Evolutionary conservation across 2,329 filamentous ascomycete genomes (phyloP), one percentile per base, ranked within the genome.

Genomic region (Stachybotrys elegans): DNA sequence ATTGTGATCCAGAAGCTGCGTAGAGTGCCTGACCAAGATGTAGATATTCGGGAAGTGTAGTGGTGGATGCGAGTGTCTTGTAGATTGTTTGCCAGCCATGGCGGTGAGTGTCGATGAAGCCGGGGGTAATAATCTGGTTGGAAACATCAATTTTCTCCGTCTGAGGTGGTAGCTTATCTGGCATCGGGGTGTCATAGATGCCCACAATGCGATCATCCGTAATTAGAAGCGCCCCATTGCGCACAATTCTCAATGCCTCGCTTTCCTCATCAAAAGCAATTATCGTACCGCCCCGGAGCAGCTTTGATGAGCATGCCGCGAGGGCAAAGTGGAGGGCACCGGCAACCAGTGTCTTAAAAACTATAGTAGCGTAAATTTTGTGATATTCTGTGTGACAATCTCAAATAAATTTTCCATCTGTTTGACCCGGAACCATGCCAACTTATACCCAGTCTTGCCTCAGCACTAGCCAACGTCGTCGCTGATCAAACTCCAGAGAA

Each of bases 101-200:
- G 22, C 49, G 50, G 3, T 52, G 49, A 4, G 48, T 50, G 6
- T 52, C 48, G 12, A 52, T 34, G 32, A 52, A 52, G 1, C 49
- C 51, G 0, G 49, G 51, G 19, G 39, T 43, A 2, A 48, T 35
- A 5, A 52, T 50, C 25, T 52, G 50, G 21, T 44, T 32, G 12
- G 41, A 6, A 5, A 16, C 29, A 12, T 32, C 11, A 12, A 32
- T 13, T 6, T n/a, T 13, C 5, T 13, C 17, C 14, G 29, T 12
- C 6, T 32, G 14, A 13, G 11, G 29, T n/a, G 29, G 29, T n/a
- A 32, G 6, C 12, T 13, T 6, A 5, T n/a, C 29, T 13, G 29
- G 12, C 14, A 16, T 13, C 5, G 5, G 6, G 6, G 14, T 16
- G 29, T 32, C 29, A 12, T 12, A 32, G 29, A 32, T 32, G 5